A percentile compares a stretch with the other conserved stretches of the same genome.
Conservation (phyloP, 2,329 filamentous ascomycete species). For the Diplodia scrobiculata region DNA sequence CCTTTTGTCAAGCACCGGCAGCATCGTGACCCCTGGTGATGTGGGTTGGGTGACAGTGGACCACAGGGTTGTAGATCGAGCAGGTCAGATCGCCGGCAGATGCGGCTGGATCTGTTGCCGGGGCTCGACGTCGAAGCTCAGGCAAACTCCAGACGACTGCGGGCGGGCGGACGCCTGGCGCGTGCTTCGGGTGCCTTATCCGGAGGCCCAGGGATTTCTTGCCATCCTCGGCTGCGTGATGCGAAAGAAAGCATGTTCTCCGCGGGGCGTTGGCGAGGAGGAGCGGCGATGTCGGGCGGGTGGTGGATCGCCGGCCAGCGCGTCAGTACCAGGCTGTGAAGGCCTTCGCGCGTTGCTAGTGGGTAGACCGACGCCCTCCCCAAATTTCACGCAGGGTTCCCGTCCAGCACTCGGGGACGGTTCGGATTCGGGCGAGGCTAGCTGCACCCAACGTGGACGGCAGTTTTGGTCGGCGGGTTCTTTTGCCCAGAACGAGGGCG, state of each 20-base stretch:
- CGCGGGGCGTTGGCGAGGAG: neutral
- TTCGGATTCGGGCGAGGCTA: constrained; percentile 15
- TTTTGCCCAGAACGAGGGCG: constrained; percentile 10
- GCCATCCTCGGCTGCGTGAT: neutral
- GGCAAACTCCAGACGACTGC: neutral
- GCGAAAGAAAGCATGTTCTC: neutral
- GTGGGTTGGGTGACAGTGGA: neutral
- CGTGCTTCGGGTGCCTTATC: neutral
- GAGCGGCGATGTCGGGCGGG: constrained; percentile 4
- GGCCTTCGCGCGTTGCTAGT: too few species aligned
- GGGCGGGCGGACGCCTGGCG: neutral
- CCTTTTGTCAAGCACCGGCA: neutral
- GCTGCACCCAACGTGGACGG: neutral
- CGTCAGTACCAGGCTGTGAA: too few species aligned
- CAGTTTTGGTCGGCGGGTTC: constrained; percentile 17
- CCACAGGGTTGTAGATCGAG: constrained; percentile 7
- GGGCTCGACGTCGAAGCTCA: neutral
- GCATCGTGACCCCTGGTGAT: neutral
- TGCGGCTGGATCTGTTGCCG: constrained; percentile 18
- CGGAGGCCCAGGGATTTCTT: neutral
- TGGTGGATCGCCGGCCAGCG: neutral
- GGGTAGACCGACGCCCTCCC: neutral
- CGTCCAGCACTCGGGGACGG: neutral
- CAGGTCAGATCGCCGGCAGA: constrained; percentile 13
- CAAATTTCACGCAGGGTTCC: neutral